phyloP scores from a whole-genome alignment of 306 rosid genomes.

The Vicia villosa region DNA sequence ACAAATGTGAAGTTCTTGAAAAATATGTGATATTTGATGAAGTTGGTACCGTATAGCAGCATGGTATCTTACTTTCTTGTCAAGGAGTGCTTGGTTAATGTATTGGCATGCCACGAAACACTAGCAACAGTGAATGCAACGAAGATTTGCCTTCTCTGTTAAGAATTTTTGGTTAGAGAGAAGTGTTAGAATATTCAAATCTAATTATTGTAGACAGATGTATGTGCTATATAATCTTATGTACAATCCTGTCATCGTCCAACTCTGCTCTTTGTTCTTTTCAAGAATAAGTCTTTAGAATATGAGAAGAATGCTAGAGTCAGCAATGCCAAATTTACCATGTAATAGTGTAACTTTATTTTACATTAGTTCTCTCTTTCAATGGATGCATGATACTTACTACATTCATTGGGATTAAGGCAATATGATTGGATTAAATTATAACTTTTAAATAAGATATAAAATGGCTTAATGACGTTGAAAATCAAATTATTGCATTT shows the following conservation, averaged over 20 bases:
- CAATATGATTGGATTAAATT: not conserved
- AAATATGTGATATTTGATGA: constrained; percentile 24
- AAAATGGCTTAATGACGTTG: not conserved
- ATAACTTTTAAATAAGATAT: not conserved
- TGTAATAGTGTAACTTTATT: constrained; percentile 24
- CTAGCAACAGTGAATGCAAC: constrained; percentile 28
- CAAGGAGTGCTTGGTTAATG: constrained; percentile 28
- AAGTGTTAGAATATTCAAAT: constrained; percentile 22
- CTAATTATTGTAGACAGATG: not conserved
- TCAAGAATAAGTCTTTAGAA: constrained; percentile 13
- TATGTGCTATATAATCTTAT: constrained; percentile 14
- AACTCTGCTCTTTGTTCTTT: not conserved
- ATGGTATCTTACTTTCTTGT: constrained; percentile 23
- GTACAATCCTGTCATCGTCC: not conserved
- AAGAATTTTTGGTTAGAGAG: constrained; percentile 34
- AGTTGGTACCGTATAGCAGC: constrained; percentile 1
- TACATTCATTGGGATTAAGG: not conserved
- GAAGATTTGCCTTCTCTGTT: constrained; percentile 38
- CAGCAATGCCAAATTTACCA: constrained; percentile 17
- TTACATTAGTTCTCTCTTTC: not conserved
- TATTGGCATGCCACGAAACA: constrained; percentile 34
- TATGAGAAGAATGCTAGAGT: not conserved
- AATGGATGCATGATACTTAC: not conserved
- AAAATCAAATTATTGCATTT: not conserved
- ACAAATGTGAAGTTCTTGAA: constrained; percentile 4